phyloP scores from a whole-genome alignment of 2,329 filamentous ascomycete species.

The Talaromyces atroroseus region DNA sequence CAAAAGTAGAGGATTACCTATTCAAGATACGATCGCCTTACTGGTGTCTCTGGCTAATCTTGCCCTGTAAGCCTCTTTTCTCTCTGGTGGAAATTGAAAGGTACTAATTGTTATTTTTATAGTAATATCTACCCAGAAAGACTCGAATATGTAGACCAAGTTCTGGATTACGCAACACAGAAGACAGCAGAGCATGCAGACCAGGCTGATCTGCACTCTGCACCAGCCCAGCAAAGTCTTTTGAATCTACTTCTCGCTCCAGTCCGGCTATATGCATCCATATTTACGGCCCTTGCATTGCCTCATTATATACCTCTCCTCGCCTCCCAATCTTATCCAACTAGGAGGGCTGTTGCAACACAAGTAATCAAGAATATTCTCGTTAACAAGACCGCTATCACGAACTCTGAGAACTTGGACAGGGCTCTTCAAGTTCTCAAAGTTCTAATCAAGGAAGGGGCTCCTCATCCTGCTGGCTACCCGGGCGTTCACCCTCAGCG shows the following conservation, averaged over 20 bases:
- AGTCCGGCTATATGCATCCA: conserved; percentile 80
- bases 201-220: conserved; percentile 89
- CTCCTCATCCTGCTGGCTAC: conserved; percentile 77
- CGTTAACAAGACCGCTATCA: conserved; percentile 72
- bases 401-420: conserved; percentile 72
- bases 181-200: conserved; percentile 88
- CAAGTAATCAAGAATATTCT: conserved; percentile 81
- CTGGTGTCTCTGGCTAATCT: conserved; percentile 92
- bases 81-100: neutral
- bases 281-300: conserved; percentile 92
- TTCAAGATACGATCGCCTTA: conserved; percentile 90
- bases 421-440: conserved; percentile 83
- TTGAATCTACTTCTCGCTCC: conserved; percentile 86
- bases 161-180: conserved; percentile 77
- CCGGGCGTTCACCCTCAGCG: conserved; percentile 69
- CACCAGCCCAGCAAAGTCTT: conserved; percentile 79
- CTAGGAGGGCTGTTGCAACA: conserved; percentile 80
- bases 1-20: conserved; percentile 80
- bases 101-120: neutral
- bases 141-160: conserved; percentile 91
- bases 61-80: conserved; percentile 54
- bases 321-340: conserved; percentile 88
- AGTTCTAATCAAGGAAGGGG: conserved; percentile 89
- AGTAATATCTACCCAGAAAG: conserved; percentile 87
- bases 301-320: conserved; percentile 88